Conservation (phyloP, 129 eudicot species). For the Flaveria trinervia region DNA sequence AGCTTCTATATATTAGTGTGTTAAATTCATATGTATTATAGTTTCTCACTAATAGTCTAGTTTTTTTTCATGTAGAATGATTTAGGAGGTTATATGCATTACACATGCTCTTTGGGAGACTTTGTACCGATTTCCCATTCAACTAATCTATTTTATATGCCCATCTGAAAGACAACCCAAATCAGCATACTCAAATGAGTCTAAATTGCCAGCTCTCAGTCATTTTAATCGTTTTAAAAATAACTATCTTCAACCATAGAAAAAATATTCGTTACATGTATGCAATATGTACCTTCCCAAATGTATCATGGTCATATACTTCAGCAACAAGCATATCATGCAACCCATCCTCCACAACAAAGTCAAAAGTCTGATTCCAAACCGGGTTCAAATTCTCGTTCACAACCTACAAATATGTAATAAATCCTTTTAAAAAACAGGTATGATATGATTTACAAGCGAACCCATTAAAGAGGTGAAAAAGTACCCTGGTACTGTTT, state of each 20-base stretch:
- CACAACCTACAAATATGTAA: slow-evolving; percentile 60
- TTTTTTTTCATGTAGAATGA: neutral
- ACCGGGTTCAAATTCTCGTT: slow-evolving; percentile 86
- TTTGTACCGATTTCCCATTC: neutral
- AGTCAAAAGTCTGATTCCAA: slow-evolving; percentile 98
- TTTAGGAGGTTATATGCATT: slow-evolving; percentile 1
- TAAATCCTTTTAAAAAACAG: neutral
- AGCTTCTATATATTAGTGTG: neutral
- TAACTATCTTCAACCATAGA: too few relatives aligned
- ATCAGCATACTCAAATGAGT: neutral
- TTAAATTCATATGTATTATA: neutral
- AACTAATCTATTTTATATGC: neutral
- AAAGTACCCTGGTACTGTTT: slow-evolving; percentile 80
- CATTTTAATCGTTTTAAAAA: neutral
- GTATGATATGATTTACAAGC: neutral
- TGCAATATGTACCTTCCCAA: slow-evolving; percentile 68
- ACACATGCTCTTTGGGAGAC: neutral
- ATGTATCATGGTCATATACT: slow-evolving; percentile 93
- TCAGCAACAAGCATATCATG: slow-evolving; percentile 90
- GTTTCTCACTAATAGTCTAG: neutral
- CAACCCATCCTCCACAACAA: slow-evolving; percentile 92
- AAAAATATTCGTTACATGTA: neutral
- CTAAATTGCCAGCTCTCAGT: neutral
- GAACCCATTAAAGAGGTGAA: slow-evolving; percentile 8
- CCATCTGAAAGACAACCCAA: neutral